These are phyloP conservation scores for Coprinopsis marcescibilis DNA, from an alignment of 768 basidiomycete genomes.

Conservation along the genomic window DNA sequence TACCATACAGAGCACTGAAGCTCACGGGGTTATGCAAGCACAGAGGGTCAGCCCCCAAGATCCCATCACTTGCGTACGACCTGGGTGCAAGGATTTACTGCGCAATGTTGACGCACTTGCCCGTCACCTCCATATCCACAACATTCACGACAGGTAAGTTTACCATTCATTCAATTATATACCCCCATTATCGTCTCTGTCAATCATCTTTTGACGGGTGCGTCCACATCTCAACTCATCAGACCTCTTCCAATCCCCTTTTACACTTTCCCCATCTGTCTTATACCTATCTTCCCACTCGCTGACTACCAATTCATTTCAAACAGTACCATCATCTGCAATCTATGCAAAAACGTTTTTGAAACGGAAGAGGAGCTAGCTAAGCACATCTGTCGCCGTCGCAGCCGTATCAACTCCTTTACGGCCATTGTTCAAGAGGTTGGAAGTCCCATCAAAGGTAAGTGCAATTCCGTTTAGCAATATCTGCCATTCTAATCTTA, in stretches of 20 bases:
- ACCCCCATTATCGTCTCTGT: background rate
- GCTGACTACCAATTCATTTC: background rate
- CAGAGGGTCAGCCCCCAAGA: slow-evolving; percentile 24
- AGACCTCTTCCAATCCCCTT: too few species aligned
- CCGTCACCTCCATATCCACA: slow-evolving; percentile 53
- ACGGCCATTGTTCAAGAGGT: slow-evolving; percentile 2
- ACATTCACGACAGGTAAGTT: slow-evolving; percentile 40
- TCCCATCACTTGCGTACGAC: slow-evolving; percentile 36
- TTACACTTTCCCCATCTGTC: too few species aligned
- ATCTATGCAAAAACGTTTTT: slow-evolving; percentile 18
- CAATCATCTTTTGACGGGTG: too few species aligned
- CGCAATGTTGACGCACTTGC: slow-evolving; percentile 38
- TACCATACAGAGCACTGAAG: slow-evolving; percentile 31
- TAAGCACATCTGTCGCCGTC: slow-evolving; percentile 18
- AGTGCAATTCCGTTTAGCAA: slow-evolving; percentile 1
- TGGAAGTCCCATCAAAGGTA: slow-evolving; percentile 12
- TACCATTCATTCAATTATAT: background rate
- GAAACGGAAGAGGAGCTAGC: slow-evolving; percentile 16
- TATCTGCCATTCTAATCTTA: too few species aligned
- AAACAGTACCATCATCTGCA: slow-evolving; percentile 19
- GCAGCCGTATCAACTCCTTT: slow-evolving; percentile 4
- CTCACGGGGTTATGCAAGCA: slow-evolving; percentile 21
- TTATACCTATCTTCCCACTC: too few species aligned
- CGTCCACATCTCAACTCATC: too few species aligned
- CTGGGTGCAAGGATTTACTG: slow-evolving; percentile 40